A percentile compares a stretch with the other conserved stretches of the same genome.
phyloP scores from a whole-genome alignment of 495 filamentous ascomycete genomes.

The Parachaetomium inaequale region DNA sequence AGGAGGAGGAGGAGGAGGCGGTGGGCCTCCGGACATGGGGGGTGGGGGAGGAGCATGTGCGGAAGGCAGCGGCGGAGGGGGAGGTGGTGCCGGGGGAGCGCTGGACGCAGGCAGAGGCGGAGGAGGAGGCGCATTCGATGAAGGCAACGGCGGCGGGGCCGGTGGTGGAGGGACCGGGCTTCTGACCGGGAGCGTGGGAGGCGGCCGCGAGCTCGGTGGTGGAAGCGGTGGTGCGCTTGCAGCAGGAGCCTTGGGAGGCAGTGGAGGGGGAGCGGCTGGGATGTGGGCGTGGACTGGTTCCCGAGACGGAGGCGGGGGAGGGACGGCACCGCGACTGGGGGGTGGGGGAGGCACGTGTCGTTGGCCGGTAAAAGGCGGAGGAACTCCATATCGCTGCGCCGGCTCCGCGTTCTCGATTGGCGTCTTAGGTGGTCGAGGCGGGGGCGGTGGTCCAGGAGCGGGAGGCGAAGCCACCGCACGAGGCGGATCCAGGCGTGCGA shows the following conservation, averaged over 20 bases:
- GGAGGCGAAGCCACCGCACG: slow-evolving; percentile 58
- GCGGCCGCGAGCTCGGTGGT: slow-evolving; percentile 41
- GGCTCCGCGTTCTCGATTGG: slow-evolving; percentile 62
- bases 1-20: slow-evolving; percentile 52
- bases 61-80: slow-evolving; percentile 43
- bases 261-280: slow-evolving; percentile 55
- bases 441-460: slow-evolving; percentile 72
- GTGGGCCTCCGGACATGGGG: slow-evolving; percentile 32
- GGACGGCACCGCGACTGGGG: slow-evolving; percentile 62
- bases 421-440: slow-evolving; percentile 82
- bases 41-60: slow-evolving; percentile 34
- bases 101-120: slow-evolving; percentile 31
- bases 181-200: slow-evolving; percentile 39
- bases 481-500: slow-evolving; percentile 53
- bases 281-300: slow-evolving; percentile 42
- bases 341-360: slow-evolving; percentile 69
- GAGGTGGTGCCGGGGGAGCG: slow-evolving; percentile 40
- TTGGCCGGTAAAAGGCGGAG: slow-evolving; percentile 75
- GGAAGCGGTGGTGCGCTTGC: slow-evolving; percentile 60
- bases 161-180: slow-evolving; percentile 47
- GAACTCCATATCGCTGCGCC: slow-evolving; percentile 63
- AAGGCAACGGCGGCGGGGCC: slow-evolving; percentile 47
- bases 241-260: slow-evolving; percentile 67
- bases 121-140: slow-evolving; percentile 35
- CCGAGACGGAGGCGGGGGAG: slow-evolving; percentile 63